Evolutionary conservation across 2,329 filamentous ascomycete species (phyloP), one percentile per base, ranked within the genome.

Genomic region (Ceratocystis papillata): DNA sequence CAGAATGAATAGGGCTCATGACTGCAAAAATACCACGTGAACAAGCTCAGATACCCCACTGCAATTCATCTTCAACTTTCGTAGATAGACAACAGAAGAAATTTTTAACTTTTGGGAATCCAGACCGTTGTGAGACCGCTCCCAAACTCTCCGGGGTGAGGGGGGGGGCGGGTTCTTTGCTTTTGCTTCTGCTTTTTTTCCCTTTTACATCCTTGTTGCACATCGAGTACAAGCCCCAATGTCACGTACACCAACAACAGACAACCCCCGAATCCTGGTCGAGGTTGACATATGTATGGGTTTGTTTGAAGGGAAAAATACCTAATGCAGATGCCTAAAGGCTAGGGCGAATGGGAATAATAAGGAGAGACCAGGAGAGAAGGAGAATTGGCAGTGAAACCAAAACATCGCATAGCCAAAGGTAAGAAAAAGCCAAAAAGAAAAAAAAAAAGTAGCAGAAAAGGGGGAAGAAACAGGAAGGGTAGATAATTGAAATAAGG

Each of bases 381-480:
- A 41, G 5, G 37, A 41, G 3, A 41, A 41, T 41, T 41, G 37
- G 37, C 37, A 41, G 10, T 41, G 12, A 2, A 15, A 41, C 12
- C 37, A 41, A 41, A 37, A n/a, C 8, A 59, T 59, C 7, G 28
- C 55, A 37, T 59, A 20, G 41, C 12, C 15, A 33, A 45, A 41
- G 22, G 59, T 20, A 50, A 25, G 12, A 44, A 61, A 25, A 22
- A 30, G 71, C n/a, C 6, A 57, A 22, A 61, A 44, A 10, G 22
- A 44, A 71, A 70, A 25, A 8, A 44, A 15, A 62, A 62, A 5
- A 25, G 25, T 70, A 71, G 25, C 5, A 45, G 12, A 62, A 45
- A 44, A n/a, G 70, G 71, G 74, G 71, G 71, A 70, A 68, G 17
- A 7, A 30, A 59, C 17, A n/a, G 70, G 70, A 70, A 70, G 68